Evolutionary conservation across 257 asterid species (phyloP).

Genomic region (Dorcoceras hygrometricum): DNA sequence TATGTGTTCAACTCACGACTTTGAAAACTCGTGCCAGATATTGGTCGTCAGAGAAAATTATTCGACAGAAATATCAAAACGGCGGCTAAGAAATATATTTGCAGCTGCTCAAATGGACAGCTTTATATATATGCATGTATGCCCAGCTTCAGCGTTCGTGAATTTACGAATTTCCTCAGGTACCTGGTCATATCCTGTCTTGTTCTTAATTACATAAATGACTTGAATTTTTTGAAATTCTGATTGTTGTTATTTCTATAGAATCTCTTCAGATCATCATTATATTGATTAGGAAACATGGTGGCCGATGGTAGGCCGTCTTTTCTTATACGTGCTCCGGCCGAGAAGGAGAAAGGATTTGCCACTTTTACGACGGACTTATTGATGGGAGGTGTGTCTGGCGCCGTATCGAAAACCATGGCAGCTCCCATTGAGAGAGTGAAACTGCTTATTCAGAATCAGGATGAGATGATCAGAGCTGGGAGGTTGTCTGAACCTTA

Average conservation of each 20-base stretch:
- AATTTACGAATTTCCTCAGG: neutral
- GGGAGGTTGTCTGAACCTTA: constrained; percentile 46
- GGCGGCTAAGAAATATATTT: no score
- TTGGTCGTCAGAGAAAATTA: no score
- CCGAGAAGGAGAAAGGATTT: constrained; percentile 32
- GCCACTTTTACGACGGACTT: constrained; percentile 35
- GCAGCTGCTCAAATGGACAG: no score
- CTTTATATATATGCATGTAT: no score
- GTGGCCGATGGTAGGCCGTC: constrained; percentile 25
- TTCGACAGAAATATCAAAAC: no score
- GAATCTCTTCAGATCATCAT: neutral
- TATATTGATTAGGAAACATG: constrained; percentile 2
- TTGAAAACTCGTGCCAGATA: no score
- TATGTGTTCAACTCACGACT: no score
- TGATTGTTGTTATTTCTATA: no score
- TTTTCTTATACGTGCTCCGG: constrained; percentile 35
- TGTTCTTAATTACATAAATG: no score
- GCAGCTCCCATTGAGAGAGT: constrained; percentile 52
- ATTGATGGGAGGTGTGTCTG: constrained; percentile 52
- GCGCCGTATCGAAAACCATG: constrained; percentile 47
- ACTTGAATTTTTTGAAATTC: neutral
- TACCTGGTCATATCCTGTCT: neutral
- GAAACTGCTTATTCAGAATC: constrained; percentile 42
- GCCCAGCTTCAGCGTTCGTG: no score
- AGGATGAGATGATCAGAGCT: constrained; percentile 46